Base-by-base conservation (phyloP, 345 rosid genomes). In the Anacardium occidentale region DNA sequence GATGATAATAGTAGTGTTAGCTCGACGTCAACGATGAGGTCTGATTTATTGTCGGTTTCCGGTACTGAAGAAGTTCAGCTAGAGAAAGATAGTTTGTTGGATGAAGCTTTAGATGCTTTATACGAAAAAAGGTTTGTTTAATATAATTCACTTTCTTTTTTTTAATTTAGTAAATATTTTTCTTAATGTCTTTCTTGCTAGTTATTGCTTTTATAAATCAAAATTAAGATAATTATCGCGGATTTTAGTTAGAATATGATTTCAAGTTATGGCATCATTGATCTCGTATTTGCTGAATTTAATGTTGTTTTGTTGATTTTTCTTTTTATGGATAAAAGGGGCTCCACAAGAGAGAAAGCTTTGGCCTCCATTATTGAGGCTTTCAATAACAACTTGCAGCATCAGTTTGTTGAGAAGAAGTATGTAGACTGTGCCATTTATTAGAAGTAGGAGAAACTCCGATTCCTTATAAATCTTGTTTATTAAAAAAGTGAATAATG, bases 261-360 rank as follows among this genome's bases (percentile, higher is more conserved):
- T 37, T 5, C 42, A 29, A 6, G 42, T 37, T 37, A 37, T 37
- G 5, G 42, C 50, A 21, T 26, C 32, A 24, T 17, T 9, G 42
- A 56, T 48, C 20, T 61, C 24, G 32, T 13, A 11, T 40, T 73
- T 13, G 54, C 42, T 50, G 58, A 75, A 62, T 47, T 44, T 53
- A 8, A 48, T 26, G 26, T 48, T 70, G n/a, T 47, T n/a, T 64
- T 17, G 9, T 18, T 68, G 62, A 45, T 70, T 76, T 25, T 60
- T 0, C 51, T 73, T 68, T 72, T 71, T 75, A 22, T 66, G 73
- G 72, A 21, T 82, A 47, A 37, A 29, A 95, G 99, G 90, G 88
- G 90, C 75, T 75, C 97, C 17, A 95, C 94, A 0, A 85, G 97
- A 79, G 99, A 92, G 86, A 88, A 80, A 70, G 97, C 99, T 64